phyloP scores from a whole-genome alignment of 768 basidiomycete species.

The Gymnopilus dilepis region DNA sequence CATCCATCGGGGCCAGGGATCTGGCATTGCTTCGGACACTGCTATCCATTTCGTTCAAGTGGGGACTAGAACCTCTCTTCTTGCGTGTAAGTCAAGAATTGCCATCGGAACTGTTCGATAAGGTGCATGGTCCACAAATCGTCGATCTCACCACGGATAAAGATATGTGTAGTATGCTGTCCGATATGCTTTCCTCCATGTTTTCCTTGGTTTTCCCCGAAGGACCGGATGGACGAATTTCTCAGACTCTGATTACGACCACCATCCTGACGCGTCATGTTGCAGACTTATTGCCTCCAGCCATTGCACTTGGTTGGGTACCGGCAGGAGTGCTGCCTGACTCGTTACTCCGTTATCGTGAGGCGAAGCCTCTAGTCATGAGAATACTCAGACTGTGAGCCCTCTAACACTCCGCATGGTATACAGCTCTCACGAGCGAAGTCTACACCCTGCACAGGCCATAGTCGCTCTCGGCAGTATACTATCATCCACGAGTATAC shows the following conservation, averaged over 20 bases:
- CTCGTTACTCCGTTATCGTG: constrained; percentile 36
- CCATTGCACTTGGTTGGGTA: constrained; percentile 75
- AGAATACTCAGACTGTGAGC: constrained; percentile 69
- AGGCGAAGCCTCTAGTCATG: constrained; percentile 54
- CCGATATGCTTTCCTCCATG: constrained; percentile 46
- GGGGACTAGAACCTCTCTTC: constrained; percentile 67
- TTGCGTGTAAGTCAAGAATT: constrained; percentile 45
- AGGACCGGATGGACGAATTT: constrained; percentile 50
- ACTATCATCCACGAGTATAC: constrained; percentile 47
- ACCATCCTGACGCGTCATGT: constrained; percentile 61
- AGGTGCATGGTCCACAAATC: constrained; percentile 36
- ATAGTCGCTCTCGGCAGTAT: constrained; percentile 69
- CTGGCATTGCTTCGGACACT: constrained; percentile 65
- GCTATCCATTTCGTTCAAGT: constrained; percentile 71
- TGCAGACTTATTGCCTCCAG: constrained; percentile 61
- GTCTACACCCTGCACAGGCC: constrained; percentile 67
- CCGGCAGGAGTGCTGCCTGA: constrained; percentile 54
- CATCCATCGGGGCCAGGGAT: constrained; percentile 70
- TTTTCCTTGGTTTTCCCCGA: constrained; percentile 57
- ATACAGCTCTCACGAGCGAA: constrained; percentile 34
- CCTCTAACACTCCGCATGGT: constrained; percentile 19
- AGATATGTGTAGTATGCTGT: constrained; percentile 50
- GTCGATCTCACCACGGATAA: constrained; percentile 49
- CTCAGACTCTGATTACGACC: constrained; percentile 66
- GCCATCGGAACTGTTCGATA: constrained; percentile 31